phyloP scores from a whole-genome alignment of 768 basidiomycete species.

The Pleurotus platypus region DNA sequence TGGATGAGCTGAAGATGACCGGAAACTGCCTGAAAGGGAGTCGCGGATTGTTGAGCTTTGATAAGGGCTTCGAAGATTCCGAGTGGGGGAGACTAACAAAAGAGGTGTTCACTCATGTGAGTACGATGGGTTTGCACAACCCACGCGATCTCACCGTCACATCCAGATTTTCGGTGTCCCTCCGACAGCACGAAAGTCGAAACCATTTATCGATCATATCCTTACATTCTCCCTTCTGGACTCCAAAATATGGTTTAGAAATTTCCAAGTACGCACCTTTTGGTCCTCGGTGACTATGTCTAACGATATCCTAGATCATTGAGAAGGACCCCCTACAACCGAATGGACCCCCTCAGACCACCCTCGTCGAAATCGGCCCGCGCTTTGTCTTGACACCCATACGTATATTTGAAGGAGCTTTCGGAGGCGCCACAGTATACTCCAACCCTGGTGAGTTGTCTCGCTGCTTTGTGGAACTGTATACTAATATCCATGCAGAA shows the following conservation, averaged over 20 bases:
- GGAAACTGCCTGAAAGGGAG: conserved; percentile 98
- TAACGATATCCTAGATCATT: conserved; percentile 57
- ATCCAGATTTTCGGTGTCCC: conserved; percentile 92
- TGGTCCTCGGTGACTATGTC: conserved; percentile 7
- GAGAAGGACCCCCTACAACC: conserved; percentile 92
- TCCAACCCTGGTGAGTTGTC: conserved; percentile 79
- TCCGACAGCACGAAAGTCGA: conserved; percentile 82
- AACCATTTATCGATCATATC: conserved; percentile 98
- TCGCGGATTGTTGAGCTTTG: conserved; percentile 89
- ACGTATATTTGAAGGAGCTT: conserved; percentile 96
- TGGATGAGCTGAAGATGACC: conserved; percentile 99
- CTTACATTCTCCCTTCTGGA: conserved; percentile 95
- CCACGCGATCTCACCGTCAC: not conserved
- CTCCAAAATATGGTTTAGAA: conserved; percentile 98
- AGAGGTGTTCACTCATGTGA: conserved; percentile 90
- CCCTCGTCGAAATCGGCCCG: conserved; percentile 96
- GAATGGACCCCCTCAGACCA: conserved; percentile 77
- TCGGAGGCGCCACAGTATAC: conserved; percentile 91
- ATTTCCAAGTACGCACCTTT: conserved; percentile 78
- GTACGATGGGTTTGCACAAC: conserved; percentile 22
- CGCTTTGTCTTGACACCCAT: conserved; percentile 97
- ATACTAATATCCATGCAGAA: conserved; percentile 45
- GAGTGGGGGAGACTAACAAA: conserved; percentile 86
- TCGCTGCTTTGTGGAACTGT: too few species aligned
- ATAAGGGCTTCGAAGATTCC: conserved; percentile 82